These are phyloP conservation scores for Metschnikowia baotianmanensis DNA, from an alignment of 805 yeast genomes.

Conservation along the genomic window DNA sequence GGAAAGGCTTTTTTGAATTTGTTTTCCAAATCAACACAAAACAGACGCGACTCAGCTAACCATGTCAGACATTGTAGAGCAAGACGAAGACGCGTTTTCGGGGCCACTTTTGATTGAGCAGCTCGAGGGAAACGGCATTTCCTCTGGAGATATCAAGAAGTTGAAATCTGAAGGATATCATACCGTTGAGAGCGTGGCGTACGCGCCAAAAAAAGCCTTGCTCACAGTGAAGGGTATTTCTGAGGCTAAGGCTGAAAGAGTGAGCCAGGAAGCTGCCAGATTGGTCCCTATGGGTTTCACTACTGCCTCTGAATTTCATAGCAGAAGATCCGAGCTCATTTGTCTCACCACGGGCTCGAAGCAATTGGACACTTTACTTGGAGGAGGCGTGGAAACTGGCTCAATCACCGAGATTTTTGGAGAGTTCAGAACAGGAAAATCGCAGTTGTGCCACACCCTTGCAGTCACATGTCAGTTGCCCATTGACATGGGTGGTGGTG, in stretches of 20 bases:
- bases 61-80: conserved; percentile 18
- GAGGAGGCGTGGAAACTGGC: conserved; percentile 98
- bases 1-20: neutral
- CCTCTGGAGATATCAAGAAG: conserved; percentile 73
- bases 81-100: conserved; percentile 51
- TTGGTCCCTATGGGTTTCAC: conserved; percentile 95
- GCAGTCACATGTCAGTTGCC: conserved; percentile 97
- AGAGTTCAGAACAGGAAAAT: conserved; percentile 96
- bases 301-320: conserved; percentile 92
- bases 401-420: conserved; percentile 96
- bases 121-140: conserved; percentile 82
- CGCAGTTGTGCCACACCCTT: conserved; percentile 93
- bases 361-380: conserved; percentile 85
- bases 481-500: conserved; percentile 97
- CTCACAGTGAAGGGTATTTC: conserved; percentile 85
- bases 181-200: conserved; percentile 91
- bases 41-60: conserved; percentile 6
- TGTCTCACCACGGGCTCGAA: conserved; percentile 95
- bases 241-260: conserved; percentile 89
- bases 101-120: conserved; percentile 57
- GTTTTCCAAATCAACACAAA: neutral
- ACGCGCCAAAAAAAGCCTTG: conserved; percentile 81
- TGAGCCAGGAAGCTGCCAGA: conserved; percentile 79
- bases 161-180: conserved; percentile 79
- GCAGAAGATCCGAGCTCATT: conserved; percentile 84